These are phyloP conservation scores for Takashimella koratensis DNA, from an alignment of 1,284 basidiomycete species.

Conservation along the genomic window DNA sequence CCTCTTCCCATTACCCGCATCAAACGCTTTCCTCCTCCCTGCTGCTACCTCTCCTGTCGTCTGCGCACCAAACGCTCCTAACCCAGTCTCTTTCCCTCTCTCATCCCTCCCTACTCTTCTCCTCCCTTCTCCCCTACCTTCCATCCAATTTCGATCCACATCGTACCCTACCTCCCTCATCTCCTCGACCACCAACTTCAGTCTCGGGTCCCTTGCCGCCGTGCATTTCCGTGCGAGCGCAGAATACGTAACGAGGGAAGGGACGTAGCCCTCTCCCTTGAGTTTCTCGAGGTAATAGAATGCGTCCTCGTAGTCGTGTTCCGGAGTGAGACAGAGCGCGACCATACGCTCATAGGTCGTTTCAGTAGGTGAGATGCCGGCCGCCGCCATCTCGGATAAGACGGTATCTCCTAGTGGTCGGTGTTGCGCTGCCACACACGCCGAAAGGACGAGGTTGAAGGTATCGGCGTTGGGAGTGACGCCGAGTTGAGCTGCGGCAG, in stretches of 20 bases:
- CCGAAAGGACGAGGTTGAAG: slow-evolving; percentile 66
- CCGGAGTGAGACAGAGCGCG: slow-evolving; percentile 64
- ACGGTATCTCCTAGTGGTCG: slow-evolving; percentile 38
- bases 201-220: slow-evolving; percentile 58
- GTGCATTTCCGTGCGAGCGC: slow-evolving; percentile 62
- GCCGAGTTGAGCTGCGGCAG: slow-evolving; percentile 58
- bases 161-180: slow-evolving; percentile 57
- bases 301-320: slow-evolving; percentile 66
- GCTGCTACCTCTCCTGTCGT: too few species aligned
- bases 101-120: not conserved
- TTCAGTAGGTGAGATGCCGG: slow-evolving; percentile 54
- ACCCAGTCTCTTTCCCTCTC: not conserved
- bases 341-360: slow-evolving; percentile 66
- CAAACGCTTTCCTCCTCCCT: too few species aligned
- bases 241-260: slow-evolving; percentile 60
- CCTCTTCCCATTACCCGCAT: too few species aligned
- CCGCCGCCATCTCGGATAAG: slow-evolving; percentile 31
- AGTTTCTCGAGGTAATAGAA: slow-evolving; percentile 85
- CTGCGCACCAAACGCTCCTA: too few species aligned
- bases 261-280: slow-evolving; percentile 62
- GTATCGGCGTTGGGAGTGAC: slow-evolving; percentile 61
- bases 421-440: slow-evolving; percentile 53
- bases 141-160: not conserved
- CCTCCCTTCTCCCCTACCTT: not conserved
- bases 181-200: slow-evolving; percentile 65